Evolutionary conservation across 2,329 filamentous ascomycete species (phyloP).

Genomic region (Escovopsis sp.): DNA sequence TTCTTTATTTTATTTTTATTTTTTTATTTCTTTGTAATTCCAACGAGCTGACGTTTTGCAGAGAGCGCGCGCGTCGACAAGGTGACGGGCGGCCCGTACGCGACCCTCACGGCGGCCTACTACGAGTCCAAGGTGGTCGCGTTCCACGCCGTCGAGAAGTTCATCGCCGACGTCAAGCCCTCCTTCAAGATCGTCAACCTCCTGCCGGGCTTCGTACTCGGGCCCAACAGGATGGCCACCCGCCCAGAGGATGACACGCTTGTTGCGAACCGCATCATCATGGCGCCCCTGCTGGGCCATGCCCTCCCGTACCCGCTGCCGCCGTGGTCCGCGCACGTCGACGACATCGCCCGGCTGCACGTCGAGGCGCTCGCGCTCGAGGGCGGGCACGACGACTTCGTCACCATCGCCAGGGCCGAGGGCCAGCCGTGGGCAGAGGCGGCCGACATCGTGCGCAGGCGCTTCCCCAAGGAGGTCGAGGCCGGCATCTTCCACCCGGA

Average conservation of each 20-base stretch:
- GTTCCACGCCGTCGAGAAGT: slow-evolving; percentile 19
- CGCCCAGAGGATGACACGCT: not conserved
- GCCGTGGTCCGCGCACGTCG: slow-evolving; percentile 7
- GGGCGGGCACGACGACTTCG: slow-evolving; percentile 2
- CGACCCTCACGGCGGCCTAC: slow-evolving; percentile 13
- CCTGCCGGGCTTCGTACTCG: slow-evolving; percentile 21
- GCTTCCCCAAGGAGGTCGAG: not conserved
- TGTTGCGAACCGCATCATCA: not conserved
- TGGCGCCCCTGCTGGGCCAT: not conserved
- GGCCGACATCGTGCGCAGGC: not conserved
- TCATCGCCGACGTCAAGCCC: slow-evolving; percentile 16
- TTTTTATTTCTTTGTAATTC: not conserved
- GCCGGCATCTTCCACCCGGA: not conserved
- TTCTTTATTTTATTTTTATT: too few relatives aligned
- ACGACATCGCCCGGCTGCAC: slow-evolving; percentile 6
- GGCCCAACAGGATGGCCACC: slow-evolving; percentile 17
- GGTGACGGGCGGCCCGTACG: not conserved
- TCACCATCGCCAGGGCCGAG: not conserved
- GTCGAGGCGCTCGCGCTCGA: not conserved
- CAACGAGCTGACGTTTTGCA: not conserved
- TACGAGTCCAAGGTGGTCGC: slow-evolving; percentile 20
- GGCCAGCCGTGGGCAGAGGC: not conserved
- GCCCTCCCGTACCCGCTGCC: not conserved
- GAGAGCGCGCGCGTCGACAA: not conserved
- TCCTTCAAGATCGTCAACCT: slow-evolving; percentile 20